phyloP scores from a whole-genome alignment of 2,329 filamentous ascomycete genomes.

The Alternaria postmessia region DNA sequence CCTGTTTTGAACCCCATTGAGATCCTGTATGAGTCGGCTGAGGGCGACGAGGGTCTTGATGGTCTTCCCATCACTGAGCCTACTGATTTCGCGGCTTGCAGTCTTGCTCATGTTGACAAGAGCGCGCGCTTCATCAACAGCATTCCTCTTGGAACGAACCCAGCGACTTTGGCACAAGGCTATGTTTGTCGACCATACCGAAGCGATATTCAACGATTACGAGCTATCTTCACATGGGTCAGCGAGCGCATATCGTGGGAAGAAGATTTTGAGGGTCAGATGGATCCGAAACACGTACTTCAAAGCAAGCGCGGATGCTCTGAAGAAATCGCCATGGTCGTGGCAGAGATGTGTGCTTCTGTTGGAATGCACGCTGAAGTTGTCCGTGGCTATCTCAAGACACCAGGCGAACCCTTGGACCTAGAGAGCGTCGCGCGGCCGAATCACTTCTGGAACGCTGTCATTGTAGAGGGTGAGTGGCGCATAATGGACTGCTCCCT shows the following conservation, averaged over 20 bases:
- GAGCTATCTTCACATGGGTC: conserved; percentile 97
- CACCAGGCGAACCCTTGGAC: conserved; percentile 78
- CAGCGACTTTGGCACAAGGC: conserved; percentile 82
- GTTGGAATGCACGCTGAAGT: conserved; percentile 89
- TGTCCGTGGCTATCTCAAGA: conserved; percentile 88
- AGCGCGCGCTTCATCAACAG: conserved; percentile 89
- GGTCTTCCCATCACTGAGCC: conserved; percentile 83
- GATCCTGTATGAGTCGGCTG: conserved; percentile 81
- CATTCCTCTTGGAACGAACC: conserved; percentile 81
- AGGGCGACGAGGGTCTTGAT: conserved; percentile 90
- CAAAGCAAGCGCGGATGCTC: conserved; percentile 84
- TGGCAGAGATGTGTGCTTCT: conserved; percentile 91
- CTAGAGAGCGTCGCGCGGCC: conserved; percentile 81
- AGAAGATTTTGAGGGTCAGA: conserved; percentile 85
- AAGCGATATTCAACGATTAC: conserved; percentile 89
- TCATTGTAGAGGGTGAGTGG: conserved; percentile 94
- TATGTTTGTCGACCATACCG: conserved; percentile 94
- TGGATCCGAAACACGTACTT: conserved; percentile 85
- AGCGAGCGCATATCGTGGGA: conserved; percentile 96
- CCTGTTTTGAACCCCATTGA: conserved; percentile 89
- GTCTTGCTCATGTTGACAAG: conserved; percentile 90
- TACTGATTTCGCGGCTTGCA: conserved; percentile 80
- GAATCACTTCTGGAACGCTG: conserved; percentile 98
- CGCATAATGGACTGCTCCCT: conserved; percentile 94
- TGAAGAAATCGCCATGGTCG: conserved; percentile 87